These are phyloP conservation scores for Fibroporia radiculosa DNA, from an alignment of 768 basidiomycete species.

Conservation along the genomic window DNA sequence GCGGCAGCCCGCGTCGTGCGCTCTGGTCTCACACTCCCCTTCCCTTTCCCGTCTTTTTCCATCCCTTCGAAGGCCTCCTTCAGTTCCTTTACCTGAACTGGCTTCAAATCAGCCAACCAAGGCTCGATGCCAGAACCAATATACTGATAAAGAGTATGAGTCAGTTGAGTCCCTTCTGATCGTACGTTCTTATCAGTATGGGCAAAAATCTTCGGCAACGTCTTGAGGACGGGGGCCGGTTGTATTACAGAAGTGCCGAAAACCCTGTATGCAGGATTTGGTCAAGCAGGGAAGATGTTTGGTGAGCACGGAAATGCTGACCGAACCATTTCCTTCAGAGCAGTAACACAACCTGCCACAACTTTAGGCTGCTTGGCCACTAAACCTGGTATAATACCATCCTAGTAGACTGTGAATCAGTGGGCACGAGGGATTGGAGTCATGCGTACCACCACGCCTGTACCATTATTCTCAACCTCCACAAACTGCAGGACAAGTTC, in stretches of 20 bases:
- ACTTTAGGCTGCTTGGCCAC: slow-evolving; percentile 92
- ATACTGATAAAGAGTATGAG: slow-evolving; percentile 74
- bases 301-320: slow-evolving; percentile 21
- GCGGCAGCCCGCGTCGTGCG: slow-evolving; percentile 71
- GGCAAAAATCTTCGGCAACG: slow-evolving; percentile 86
- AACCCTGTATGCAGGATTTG: slow-evolving; percentile 33
- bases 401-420: slow-evolving; percentile 21
- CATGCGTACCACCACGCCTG: slow-evolving; percentile 81
- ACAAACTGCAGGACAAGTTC: slow-evolving; percentile 87
- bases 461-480: slow-evolving; percentile 85
- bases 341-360: slow-evolving; percentile 71
- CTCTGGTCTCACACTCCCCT: slow-evolving; percentile 72
- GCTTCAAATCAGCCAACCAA: slow-evolving; percentile 85
- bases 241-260: slow-evolving; percentile 77
- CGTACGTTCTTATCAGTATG: slow-evolving; percentile 96
- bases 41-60: slow-evolving; percentile 81
- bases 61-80: slow-evolving; percentile 83
- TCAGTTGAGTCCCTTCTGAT: slow-evolving; percentile 77
- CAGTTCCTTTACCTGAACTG: slow-evolving; percentile 93
- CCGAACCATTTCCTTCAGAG: slow-evolving; percentile 81
- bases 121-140: slow-evolving; percentile 76
- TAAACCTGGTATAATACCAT: slow-evolving; percentile 76
- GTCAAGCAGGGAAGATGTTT: not conserved
- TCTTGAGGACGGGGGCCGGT: slow-evolving; percentile 75
- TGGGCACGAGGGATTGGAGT: slow-evolving; percentile 10